Evolutionary conservation across 192 early-diverging fungal genomes (phyloP), one percentile per base, ranked within the genome.

Genomic region (Coemansia sp.): DNA sequence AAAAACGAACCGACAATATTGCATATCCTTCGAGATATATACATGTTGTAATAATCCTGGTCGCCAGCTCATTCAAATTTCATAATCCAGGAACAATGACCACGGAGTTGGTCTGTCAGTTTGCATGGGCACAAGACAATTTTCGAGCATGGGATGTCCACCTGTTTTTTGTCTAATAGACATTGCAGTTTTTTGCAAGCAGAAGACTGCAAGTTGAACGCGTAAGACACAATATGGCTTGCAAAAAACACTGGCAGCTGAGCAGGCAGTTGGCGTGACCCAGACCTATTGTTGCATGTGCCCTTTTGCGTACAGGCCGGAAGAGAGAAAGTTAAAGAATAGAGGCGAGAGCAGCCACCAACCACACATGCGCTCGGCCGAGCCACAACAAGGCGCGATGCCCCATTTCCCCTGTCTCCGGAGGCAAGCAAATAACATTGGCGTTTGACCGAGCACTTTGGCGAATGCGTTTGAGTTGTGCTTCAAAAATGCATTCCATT

Each of bases 61-160:
- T 20, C 18, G 18, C n/a, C n/a, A 17, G n/a, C 12, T 48, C 47
- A 8, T 20, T 21, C n/a, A 48, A 44, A 44, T 12, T 48, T 17
- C 3, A 48, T 34, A 48, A 48, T 8, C 7, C 47, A 20, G 8
- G 18, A 20, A 48, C n/a, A 48, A 48, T 48, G 47, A 18, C 3
- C 7, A 20, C 47, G 47, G 47, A 20, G n/a, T 48, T 48, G 47
- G 47, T 48, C n/a, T 48, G 47, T 18, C 47, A 48, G 47, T 48
- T 48, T 48, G 47, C 47, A 48, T 48, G 12, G 18, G 5, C 47
- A 48, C 47, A 48, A 48, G 47, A 48, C n/a, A 18, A 34, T 34
- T 20, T 20, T 20, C 18, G 47, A 18, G 47, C 47, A 48, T 48
- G 47, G 47, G 47, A 48, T 48, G 15, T 18, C 18, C 18, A 18